These are phyloP conservation scores for Malassezia brasiliensis DNA, from an alignment of 1,284 basidiomycete species.

Conservation along the genomic window DNA sequence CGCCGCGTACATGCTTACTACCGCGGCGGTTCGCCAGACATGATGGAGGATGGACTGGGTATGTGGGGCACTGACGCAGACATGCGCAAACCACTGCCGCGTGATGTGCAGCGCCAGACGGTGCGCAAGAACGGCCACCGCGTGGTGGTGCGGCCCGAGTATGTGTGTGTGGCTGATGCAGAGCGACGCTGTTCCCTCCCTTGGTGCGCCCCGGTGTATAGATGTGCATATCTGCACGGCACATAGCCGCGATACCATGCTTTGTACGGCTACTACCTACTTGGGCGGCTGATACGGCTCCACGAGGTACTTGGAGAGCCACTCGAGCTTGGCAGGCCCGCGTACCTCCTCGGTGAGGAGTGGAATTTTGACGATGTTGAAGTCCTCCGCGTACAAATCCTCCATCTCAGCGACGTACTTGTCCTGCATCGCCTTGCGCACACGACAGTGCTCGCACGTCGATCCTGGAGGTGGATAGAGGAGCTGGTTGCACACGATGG, in stretches of 20 bases:
- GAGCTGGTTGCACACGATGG: constrained; percentile 95
- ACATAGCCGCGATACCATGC: too few relatives aligned
- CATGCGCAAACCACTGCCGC: constrained; percentile 57
- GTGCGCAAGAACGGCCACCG: constrained; percentile 29
- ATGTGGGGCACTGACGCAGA: constrained; percentile 56
- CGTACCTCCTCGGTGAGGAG: constrained; percentile 92
- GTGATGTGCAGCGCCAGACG: constrained; percentile 28
- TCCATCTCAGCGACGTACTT: constrained; percentile 46
- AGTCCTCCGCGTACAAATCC: constrained; percentile 46
- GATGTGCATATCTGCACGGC: not conserved
- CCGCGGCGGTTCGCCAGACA: constrained; percentile 59
- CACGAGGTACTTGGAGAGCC: constrained; percentile 48
- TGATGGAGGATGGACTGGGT: constrained; percentile 84
- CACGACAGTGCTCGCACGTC: constrained; percentile 87
- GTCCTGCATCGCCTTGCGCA: constrained; percentile 93
- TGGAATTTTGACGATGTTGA: constrained; percentile 59
- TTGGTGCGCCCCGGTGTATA: constrained; percentile 8
- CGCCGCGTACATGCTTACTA: constrained; percentile 76
- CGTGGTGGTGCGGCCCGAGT: constrained; percentile 33
- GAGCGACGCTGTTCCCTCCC: constrained; percentile 14
- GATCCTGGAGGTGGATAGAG: constrained; percentile 83
- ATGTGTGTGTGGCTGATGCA: constrained; percentile 18
- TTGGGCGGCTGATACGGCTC: constrained; percentile 32
- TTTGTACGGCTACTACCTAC: not conserved
- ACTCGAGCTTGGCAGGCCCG: constrained; percentile 80